Conservation (phyloP, 352 stramenopile species). For the Pythium phragmiticola region DNA sequence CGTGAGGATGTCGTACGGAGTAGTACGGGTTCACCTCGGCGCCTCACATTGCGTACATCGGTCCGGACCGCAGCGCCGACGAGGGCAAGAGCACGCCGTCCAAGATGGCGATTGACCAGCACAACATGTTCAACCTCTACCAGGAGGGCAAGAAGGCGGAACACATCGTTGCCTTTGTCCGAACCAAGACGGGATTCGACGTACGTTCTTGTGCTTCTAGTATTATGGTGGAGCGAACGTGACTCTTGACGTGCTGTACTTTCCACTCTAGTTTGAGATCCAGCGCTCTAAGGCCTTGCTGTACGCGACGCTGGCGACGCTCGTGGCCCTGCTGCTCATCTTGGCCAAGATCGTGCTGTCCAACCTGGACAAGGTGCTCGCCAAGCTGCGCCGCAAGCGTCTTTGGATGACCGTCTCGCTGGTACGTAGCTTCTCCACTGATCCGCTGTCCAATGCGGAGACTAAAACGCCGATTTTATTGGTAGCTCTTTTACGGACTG, state of each 20-base stretch:
- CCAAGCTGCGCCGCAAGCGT: slow-evolving; percentile 73
- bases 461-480: neutral
- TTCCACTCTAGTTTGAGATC: slow-evolving; percentile 40
- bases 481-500: slow-evolving; percentile 80
- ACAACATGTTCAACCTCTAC: slow-evolving; percentile 82
- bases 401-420: slow-evolving; percentile 88
- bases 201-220: slow-evolving; percentile 27
- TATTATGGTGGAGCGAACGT: neutral
- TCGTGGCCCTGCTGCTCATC: slow-evolving; percentile 37
- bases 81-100: slow-evolving; percentile 42
- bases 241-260: neutral
- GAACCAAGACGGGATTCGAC: slow-evolving; percentile 84
- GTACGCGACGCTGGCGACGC: slow-evolving; percentile 41
- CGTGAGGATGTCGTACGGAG: no score
- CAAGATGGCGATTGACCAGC: slow-evolving; percentile 51
- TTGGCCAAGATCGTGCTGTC: slow-evolving; percentile 57
- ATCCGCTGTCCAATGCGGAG: neutral
- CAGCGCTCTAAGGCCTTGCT: slow-evolving; percentile 70
- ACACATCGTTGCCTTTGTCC: slow-evolving; percentile 65
- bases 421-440: slow-evolving; percentile 24
- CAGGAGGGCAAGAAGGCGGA: slow-evolving; percentile 71
- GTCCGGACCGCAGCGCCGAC: slow-evolving; percentile 56
- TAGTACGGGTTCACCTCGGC: slow-evolving; percentile 81
- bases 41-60: slow-evolving; percentile 75
- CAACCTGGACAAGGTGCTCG: slow-evolving; percentile 70